Conservation (phyloP, 2,329 filamentous ascomycete genomes). For the Lecanicillium sp. region DNA sequence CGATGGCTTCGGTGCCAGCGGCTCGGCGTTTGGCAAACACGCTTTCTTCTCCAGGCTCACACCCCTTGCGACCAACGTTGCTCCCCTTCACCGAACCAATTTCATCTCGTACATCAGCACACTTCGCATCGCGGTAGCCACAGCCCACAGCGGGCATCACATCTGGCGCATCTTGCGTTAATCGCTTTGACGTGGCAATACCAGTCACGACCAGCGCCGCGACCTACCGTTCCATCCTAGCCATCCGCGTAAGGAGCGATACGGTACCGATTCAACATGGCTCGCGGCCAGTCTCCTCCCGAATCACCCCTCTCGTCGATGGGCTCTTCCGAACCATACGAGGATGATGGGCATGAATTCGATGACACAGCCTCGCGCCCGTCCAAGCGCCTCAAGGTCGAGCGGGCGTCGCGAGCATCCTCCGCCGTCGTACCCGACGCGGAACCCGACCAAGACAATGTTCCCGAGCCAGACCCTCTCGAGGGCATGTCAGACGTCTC, state of each 20-base stretch:
- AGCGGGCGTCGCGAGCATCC: slow-evolving; percentile 36
- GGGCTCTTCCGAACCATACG: slow-evolving; percentile 36
- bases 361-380: slow-evolving; percentile 31
- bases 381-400: slow-evolving; percentile 39
- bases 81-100: no score
- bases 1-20: background rate
- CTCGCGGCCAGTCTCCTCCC: slow-evolving; percentile 28
- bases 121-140: no score
- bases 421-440: slow-evolving; percentile 33
- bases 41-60: no score
- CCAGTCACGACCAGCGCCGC: no score
- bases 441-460: slow-evolving; percentile 32
- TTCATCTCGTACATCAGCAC: no score
- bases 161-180: no score
- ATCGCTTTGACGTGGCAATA: no score
- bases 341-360: slow-evolving; percentile 36
- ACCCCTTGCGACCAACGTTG: no score
- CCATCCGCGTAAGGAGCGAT: no score
- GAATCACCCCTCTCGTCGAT: slow-evolving; percentile 43
- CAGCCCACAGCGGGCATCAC: no score
- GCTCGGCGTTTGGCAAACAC: no score
- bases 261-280: slow-evolving; percentile 16
- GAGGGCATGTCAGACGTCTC: slow-evolving; percentile 67
- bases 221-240: no score
- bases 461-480: slow-evolving; percentile 43